A percentile compares a stretch with the other conserved stretches of the same genome.
These are phyloP conservation scores for Phytopythium chamaehyphon DNA, from an alignment of 352 stramenopile species.

Conservation along the genomic window DNA sequence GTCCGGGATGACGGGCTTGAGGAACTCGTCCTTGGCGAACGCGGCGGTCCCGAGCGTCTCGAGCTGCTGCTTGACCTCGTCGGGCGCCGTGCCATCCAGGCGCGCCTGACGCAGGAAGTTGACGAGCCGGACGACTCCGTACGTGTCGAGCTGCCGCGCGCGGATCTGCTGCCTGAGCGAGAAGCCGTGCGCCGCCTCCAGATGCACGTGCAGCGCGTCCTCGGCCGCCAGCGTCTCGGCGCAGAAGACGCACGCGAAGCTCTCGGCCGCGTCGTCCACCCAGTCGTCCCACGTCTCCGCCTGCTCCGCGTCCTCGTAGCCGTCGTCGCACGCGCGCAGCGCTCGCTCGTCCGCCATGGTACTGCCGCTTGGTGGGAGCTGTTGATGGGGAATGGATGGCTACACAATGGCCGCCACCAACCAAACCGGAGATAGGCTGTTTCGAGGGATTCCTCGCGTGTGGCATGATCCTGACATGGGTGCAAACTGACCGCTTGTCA, in stretches of 20 bases:
- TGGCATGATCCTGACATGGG: too few species aligned
- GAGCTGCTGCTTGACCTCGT: constrained; percentile 46
- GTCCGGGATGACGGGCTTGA: constrained; percentile 71
- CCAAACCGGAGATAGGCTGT: neutral
- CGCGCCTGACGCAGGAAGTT: constrained; percentile 66
- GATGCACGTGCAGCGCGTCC: constrained; percentile 54
- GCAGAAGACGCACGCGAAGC: constrained; percentile 75
- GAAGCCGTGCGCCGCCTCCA: constrained; percentile 52
- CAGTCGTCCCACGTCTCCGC: constrained; percentile 85
- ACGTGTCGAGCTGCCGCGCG: constrained; percentile 57
- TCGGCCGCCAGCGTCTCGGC: constrained; percentile 35
- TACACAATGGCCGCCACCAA: constrained; percentile 3
- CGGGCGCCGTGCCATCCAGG: constrained; percentile 26
- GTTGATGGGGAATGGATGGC: neutral
- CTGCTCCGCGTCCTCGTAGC: constrained; percentile 35
- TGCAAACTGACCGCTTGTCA: too few species aligned
- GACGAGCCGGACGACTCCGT: constrained; percentile 74
- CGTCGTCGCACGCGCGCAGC: constrained; percentile 9
- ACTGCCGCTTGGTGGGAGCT: neutral
- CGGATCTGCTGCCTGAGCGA: constrained; percentile 53
- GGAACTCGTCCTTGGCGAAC: constrained; percentile 68
- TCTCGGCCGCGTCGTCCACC: constrained; percentile 58
- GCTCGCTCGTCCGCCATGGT: constrained; percentile 5
- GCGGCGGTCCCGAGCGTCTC: constrained; percentile 30
- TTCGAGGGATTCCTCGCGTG: too few species aligned